A percentile compares a stretch with the other conserved stretches of the same genome.
Conservation (phyloP, 768 basidiomycete genomes). For the Podaxis sp. region DNA sequence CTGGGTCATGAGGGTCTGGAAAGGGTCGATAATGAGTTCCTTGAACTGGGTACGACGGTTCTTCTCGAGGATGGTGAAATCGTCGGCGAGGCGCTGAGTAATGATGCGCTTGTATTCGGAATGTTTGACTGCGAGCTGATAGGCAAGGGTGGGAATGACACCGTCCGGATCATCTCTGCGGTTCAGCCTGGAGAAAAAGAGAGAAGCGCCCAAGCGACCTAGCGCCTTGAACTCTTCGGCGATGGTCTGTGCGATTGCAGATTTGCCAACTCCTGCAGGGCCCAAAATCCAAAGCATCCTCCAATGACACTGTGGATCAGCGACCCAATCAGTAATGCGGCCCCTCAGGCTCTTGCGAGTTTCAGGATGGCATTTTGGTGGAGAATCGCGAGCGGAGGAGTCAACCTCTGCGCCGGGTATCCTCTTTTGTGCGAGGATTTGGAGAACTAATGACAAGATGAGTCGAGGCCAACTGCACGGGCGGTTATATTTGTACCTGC, state of each 20-base stretch:
- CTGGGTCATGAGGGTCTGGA: conserved; percentile 8
- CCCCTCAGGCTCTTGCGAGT: neutral
- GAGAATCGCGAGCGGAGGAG: neutral
- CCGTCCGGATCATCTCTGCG: neutral
- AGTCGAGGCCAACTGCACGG: too few species aligned
- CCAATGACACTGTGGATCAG: neutral
- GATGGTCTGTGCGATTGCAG: neutral
- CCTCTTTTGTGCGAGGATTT: neutral
- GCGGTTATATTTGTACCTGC: neutral
- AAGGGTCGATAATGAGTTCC: neutral
- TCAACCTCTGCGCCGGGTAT: neutral
- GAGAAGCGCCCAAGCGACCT: neutral
- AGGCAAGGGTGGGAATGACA: neutral
- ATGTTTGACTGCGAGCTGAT: neutral
- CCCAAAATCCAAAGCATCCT: neutral
- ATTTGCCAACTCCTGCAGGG: neutral
- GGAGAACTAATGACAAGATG: neutral
- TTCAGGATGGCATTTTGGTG: neutral
- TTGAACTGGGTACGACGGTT: neutral
- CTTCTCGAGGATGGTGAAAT: neutral
- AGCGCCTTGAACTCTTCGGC: neutral
- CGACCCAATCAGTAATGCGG: neutral
- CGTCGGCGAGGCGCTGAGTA: neutral
- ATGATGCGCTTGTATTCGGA: neutral
- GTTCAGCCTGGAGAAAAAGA: neutral